Conservation (phyloP, 495 filamentous ascomycete genomes). For the Platismatia glauca region DNA sequence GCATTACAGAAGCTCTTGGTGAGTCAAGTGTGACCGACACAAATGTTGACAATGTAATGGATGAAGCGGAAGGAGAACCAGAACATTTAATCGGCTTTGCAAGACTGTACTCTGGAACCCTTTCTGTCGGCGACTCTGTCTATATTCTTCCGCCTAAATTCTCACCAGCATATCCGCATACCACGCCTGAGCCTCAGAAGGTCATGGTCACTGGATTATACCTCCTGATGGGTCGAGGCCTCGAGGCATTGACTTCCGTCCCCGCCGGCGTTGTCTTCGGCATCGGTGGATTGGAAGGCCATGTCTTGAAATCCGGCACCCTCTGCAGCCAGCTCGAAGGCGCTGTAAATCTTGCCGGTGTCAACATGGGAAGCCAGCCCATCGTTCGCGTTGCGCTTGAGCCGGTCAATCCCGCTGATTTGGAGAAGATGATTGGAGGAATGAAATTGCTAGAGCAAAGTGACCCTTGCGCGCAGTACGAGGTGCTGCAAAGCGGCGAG, state of each 20-base stretch:
- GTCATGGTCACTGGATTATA: constrained; percentile 83
- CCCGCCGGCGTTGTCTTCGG: constrained; percentile 94
- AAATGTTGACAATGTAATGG: constrained; percentile 26
- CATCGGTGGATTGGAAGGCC: constrained; percentile 84
- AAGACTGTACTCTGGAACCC: constrained; percentile 79
- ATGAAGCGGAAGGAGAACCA: constrained; percentile 47
- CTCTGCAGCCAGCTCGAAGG: constrained; percentile 84
- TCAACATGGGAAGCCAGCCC: constrained; percentile 65
- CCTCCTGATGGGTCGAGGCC: constrained; percentile 85
- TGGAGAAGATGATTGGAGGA: constrained; percentile 88
- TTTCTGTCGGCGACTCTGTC: constrained; percentile 80
- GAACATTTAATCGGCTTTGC: constrained; percentile 95
- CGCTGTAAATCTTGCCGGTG: constrained; percentile 84
- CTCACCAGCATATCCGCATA: constrained; percentile 67
- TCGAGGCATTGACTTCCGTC: constrained; percentile 75
- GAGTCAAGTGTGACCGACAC: constrained; percentile 40
- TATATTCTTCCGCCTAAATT: constrained; percentile 93
- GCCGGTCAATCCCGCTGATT: constrained; percentile 74
- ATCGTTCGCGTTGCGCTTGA: constrained; percentile 95
- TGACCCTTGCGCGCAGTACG: constrained; percentile 93
- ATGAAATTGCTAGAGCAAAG: constrained; percentile 84
- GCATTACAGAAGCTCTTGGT: constrained; percentile 47
- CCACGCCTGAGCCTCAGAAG: constrained; percentile 68
- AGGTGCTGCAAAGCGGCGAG: constrained; percentile 85
- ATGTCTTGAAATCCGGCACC: constrained; percentile 89